Evolutionary conservation across 495 filamentous ascomycete genomes (phyloP), one percentile per base, ranked within the genome.

Genomic region (Penicillium goetzii): DNA sequence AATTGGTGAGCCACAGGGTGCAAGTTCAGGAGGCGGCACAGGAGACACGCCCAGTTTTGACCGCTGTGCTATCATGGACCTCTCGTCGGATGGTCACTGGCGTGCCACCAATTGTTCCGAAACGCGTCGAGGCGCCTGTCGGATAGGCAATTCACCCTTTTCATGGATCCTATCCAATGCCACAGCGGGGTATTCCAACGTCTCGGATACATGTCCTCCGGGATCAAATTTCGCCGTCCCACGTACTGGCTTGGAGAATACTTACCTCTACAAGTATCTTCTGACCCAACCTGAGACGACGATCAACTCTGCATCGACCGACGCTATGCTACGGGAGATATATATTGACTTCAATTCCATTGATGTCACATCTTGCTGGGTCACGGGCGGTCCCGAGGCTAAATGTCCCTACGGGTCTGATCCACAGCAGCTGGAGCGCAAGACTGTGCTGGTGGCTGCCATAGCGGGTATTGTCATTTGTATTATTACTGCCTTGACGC

Each of bases 271-370:
- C 59, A 68, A 68, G 8, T 62, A 72, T 32, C 60, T 80, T 2
- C 66, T 78, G 8, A 50, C 63, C 2, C 66, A 64, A 55, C 65
- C 67, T 21, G 68, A 59, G 52, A 64, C 59, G 7, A 64, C 64
- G 23, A 70, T 74, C 28, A 64, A 75, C 56, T 58, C 70, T 19
- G 15, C 70, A 0, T 76, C 74, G 5, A 49, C 66, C 0, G 59
- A 79, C 53, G 53, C 55, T 1, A 54, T 58, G 11, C 59, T 61
- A 15, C 72, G 66, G 10, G 75, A 79, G 47, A 68, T 87, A 19
- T 89, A 79, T 80, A 33, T 90, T 12, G 80, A 88, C 65, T 84
- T 89, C 66, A 89, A 90, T 61, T 79, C 77, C 10, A 72, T 87
- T 6, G 79, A 86, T 69, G 61, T 78, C 3, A 68, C 74, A 17